phyloP scores from a whole-genome alignment of 805 yeast genomes.

The Myxozyma lipomycoides region DNA sequence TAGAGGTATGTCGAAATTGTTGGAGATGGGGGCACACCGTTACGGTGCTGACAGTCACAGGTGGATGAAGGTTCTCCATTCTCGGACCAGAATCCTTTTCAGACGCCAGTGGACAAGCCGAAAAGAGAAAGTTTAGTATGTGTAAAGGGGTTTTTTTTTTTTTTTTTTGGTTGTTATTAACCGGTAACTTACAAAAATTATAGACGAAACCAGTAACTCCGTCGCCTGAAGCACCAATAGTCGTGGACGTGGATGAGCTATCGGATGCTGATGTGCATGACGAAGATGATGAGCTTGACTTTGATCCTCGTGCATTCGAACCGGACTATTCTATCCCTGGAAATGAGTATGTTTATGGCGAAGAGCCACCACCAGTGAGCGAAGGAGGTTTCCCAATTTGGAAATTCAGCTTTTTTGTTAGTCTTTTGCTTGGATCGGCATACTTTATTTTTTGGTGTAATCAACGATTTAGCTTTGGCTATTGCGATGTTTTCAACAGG shows the following conservation, averaged over 20 bases:
- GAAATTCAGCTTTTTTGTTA: constrained; percentile 8
- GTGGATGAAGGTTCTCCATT: constrained; percentile 16
- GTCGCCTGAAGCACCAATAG: neutral
- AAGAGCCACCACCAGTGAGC: constrained; percentile 1
- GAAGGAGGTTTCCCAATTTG: constrained; percentile 8
- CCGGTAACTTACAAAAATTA: neutral
- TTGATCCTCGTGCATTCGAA: constrained; percentile 6
- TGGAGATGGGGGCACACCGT: too few relatives aligned
- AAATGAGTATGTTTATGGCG: neutral
- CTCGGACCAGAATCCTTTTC: constrained; percentile 20
- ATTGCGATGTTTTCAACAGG: constrained; percentile 16
- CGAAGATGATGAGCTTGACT: constrained; percentile 15
- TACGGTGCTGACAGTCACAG: neutral
- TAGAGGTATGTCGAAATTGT: too few relatives aligned
- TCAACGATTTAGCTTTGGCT: constrained; percentile 11
- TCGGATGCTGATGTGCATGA: constrained; percentile 3
- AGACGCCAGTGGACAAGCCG: constrained; percentile 9
- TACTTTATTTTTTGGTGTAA: constrained; percentile 14
- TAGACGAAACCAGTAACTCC: neutral
- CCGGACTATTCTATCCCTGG: neutral
- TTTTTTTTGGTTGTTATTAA: too few relatives aligned
- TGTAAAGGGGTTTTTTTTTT: neutral
- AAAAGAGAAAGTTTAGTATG: constrained; percentile 2
- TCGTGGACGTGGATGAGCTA: too few relatives aligned
- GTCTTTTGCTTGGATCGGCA: neutral